Base-by-base conservation (phyloP, 768 basidiomycete species). In the Podaxis pistillaris region DNA sequence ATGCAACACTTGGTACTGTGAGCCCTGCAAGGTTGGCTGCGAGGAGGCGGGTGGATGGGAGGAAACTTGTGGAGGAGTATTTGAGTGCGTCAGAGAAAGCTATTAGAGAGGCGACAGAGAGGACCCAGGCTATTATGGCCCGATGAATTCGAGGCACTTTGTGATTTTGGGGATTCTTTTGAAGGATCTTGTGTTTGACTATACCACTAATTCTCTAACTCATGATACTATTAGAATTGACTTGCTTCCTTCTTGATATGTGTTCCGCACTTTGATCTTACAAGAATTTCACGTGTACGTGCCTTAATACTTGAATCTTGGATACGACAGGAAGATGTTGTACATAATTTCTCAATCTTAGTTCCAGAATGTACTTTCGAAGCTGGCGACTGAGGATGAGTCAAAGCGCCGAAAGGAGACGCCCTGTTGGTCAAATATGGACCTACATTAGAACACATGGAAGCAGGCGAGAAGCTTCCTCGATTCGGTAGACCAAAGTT, bases 61-160 rank as follows among this genome's bases (percentile, higher is more conserved):
- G 91, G 59, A 79, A 76, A 68, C 73, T 93, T 56, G 92, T 92
- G n/a, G 77, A 87, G 67, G 92, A 92, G 69, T 90, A 94, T 68
- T 70, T 94, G 67, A 80, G 76, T 54, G 92, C 89, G 24, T 94
- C 94, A 68, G 87, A 90, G 71, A 78, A 74, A 58, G 90, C 88
- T 26, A 74, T 94, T 40, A 80, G 78, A 44, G 91, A 93, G 52
- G 93, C 92, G 36, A 86, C 84, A 47, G 68, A 78, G 63, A 93
- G 90, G 77, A 91, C 91, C 1, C 86, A 87, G 70, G 87, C 89
- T 40, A 94, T 94, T 63, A 90, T 93, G 87, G 89, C 90, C 12
- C 83, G 86, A 62, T 89, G 78, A 78, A 73, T 26, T 7, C 38
- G 7, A 49, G 24, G 30, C n/a, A 41, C 11, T 11, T 40, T 40